Percentiles rank a stretch among this genome's conserved stretches.
Conservation (phyloP, 2,329 filamentous ascomycete species). For the Penicillium sp. region DNA sequence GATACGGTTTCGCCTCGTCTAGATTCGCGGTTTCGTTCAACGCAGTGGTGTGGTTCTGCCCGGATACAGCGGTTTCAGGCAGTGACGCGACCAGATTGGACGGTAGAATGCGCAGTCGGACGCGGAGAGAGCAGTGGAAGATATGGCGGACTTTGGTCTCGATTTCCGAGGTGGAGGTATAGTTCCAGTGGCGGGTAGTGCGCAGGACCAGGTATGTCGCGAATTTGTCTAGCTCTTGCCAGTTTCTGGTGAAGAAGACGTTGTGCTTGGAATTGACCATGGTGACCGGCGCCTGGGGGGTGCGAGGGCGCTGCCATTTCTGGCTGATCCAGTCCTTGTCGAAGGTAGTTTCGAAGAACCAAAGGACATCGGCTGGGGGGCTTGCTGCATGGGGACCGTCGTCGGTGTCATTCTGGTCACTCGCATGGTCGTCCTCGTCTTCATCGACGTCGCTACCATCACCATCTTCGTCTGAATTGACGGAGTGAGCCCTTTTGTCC, state of each 20-base stretch:
- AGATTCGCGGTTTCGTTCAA: background rate
- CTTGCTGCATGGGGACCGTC: background rate
- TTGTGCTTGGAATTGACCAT: slow-evolving; percentile 53
- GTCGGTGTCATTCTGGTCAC: background rate
- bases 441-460: slow-evolving; percentile 17
- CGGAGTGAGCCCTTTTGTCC: slow-evolving; percentile 27
- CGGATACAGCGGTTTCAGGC: background rate
- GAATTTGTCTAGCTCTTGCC: slow-evolving; percentile 17
- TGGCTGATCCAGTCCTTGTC: slow-evolving; percentile 47
- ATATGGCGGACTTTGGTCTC: slow-evolving; percentile 49
- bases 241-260: slow-evolving; percentile 46
- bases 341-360: slow-evolving; percentile 37
- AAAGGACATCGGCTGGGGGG: slow-evolving; percentile 22
- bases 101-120: slow-evolving; percentile 48
- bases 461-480: slow-evolving; percentile 18
- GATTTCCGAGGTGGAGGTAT: slow-evolving; percentile 53
- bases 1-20: slow-evolving; percentile 32
- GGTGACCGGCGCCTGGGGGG: slow-evolving; percentile 39
- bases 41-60: background rate
- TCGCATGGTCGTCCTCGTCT: slow-evolving; percentile 6
- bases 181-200: slow-evolving; percentile 45
- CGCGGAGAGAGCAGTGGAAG: slow-evolving; percentile 52
- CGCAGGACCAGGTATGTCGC: slow-evolving; percentile 52
- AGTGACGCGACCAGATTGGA: slow-evolving; percentile 16
- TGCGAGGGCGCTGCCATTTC: slow-evolving; percentile 48